Evolutionary conservation across 2,329 filamentous ascomycete species (phyloP).

Genomic region (Davidsoniella eucalypti): DNA sequence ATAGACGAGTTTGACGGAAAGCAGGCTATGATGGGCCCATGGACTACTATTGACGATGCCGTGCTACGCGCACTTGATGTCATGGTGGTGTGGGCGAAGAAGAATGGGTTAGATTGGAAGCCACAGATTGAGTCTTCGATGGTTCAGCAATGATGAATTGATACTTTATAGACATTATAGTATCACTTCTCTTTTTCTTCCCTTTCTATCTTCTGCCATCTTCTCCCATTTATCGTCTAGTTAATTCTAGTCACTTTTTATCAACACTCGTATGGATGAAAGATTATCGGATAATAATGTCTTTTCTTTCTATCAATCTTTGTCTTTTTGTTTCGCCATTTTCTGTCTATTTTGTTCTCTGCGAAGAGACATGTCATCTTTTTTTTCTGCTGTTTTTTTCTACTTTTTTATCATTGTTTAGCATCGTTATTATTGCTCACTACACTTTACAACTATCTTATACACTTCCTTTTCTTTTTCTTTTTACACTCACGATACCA

Average conservation of each 20-base stretch:
- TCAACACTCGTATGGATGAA: no score
- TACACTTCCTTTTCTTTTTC: background rate
- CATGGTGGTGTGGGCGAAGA: slow-evolving; percentile 27
- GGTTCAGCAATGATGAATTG: no score
- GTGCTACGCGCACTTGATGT: slow-evolving; percentile 24
- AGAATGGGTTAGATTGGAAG: slow-evolving; percentile 30
- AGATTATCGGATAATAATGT: no score
- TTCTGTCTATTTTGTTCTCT: no score
- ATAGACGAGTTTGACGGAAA: background rate
- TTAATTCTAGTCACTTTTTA: no score
- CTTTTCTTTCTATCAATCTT: no score
- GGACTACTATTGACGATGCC: slow-evolving; percentile 29
- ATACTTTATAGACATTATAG: no score
- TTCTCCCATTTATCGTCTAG: no score
- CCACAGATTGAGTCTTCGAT: slow-evolving; percentile 23
- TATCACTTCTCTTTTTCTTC: no score
- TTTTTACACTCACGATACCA: background rate
- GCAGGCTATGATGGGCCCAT: slow-evolving; percentile 21
- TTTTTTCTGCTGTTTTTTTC: background rate
- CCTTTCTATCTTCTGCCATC: no score
- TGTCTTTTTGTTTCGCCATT: no score
- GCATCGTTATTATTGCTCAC: background rate
- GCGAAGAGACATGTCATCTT: background rate
- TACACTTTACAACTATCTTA: background rate
- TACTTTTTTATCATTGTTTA: background rate